Percentiles rank a stretch among this genome's conserved stretches.
Evolutionary conservation across 192 early-diverging fungal species (phyloP).

Genomic region (Coemansia umbellata): DNA sequence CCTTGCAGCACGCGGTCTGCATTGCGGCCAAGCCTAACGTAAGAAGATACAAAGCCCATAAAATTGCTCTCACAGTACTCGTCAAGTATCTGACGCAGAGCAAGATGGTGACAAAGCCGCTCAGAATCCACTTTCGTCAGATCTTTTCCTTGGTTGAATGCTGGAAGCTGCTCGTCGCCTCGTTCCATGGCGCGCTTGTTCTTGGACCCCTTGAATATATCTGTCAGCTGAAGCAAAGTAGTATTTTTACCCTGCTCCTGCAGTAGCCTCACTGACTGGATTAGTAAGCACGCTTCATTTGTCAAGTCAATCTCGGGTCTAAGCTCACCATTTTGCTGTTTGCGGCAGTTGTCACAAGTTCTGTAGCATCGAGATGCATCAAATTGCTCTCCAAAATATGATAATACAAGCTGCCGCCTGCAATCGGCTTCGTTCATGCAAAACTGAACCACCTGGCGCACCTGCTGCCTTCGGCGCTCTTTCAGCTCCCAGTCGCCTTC

Average conservation of each 20-base stretch:
- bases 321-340: neutral
- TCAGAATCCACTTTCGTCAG: constrained; percentile 59
- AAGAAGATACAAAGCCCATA: constrained; percentile 59
- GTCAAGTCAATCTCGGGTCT: constrained; percentile 51
- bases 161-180: constrained; percentile 51
- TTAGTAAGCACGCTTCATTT: constrained; percentile 48
- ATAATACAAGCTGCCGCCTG: constrained; percentile 79
- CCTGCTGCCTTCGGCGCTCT: constrained; percentile 63
- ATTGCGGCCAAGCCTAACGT: constrained; percentile 56
- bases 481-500: constrained; percentile 82
- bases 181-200: constrained; percentile 50
- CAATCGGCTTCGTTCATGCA: constrained; percentile 88
- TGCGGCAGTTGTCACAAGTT: constrained; percentile 87
- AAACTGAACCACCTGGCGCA: constrained; percentile 67
- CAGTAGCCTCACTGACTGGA: constrained; percentile 50
- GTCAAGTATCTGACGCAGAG: constrained; percentile 57
- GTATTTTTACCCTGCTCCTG: constrained; percentile 45
- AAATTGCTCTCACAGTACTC: constrained; percentile 60
- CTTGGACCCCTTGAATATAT: constrained; percentile 73
- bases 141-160: constrained; percentile 57
- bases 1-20: constrained; percentile 49
- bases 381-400: constrained; percentile 89
- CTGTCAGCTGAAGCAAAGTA: constrained; percentile 66
- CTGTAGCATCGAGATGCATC: constrained; percentile 58
- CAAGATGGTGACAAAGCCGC: constrained; percentile 67